Percentiles rank a stretch among this genome's conserved stretches.
These are phyloP conservation scores for Zasmidium cellare DNA, from an alignment of 2,329 filamentous ascomycete species.

Conservation along the genomic window DNA sequence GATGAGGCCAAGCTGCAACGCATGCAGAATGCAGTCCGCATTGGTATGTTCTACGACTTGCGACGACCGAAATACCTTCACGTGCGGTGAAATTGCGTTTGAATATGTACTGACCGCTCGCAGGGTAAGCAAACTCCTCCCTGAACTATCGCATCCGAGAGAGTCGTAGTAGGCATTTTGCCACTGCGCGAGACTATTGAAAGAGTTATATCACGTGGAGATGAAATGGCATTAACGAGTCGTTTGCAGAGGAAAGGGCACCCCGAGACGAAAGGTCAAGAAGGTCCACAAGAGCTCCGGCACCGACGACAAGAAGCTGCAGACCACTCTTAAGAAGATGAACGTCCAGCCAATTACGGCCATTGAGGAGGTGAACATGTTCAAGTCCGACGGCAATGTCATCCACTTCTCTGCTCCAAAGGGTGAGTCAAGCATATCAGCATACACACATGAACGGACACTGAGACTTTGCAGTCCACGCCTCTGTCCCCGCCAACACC, in stretches of 20 bases:
- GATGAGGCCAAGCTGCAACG: constrained; percentile 67
- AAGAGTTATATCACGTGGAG: not conserved
- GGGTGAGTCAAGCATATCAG: constrained; percentile 62
- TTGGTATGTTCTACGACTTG: constrained; percentile 58
- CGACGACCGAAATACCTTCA: not conserved
- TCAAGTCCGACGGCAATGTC: constrained; percentile 99
- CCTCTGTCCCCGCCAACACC: constrained; percentile 95
- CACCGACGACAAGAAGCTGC: constrained; percentile 99
- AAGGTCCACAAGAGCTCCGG: constrained; percentile 90
- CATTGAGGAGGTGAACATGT: constrained; percentile 99
- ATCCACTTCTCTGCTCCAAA: constrained; percentile 98
- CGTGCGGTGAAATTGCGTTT: not conserved
- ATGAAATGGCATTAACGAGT: constrained; percentile 13
- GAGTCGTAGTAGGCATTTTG: not conserved
- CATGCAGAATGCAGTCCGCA: constrained; percentile 67
- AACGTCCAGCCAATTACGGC: constrained; percentile 99
- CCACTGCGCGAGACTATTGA: not conserved
- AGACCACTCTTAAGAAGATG: constrained; percentile 96
- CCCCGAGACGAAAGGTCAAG: constrained; percentile 97
- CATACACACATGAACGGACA: not conserved
- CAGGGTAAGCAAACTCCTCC: constrained; percentile 34
- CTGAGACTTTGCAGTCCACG: constrained; percentile 69
- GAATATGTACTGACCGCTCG: constrained; percentile 25
- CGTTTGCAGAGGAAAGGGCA: constrained; percentile 82
- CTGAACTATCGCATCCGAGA: not conserved